Percentiles rank a stretch among this genome's conserved stretches.
phyloP scores from a whole-genome alignment of 2,329 filamentous ascomycete genomes.

The Ceratocystis variospora region DNA sequence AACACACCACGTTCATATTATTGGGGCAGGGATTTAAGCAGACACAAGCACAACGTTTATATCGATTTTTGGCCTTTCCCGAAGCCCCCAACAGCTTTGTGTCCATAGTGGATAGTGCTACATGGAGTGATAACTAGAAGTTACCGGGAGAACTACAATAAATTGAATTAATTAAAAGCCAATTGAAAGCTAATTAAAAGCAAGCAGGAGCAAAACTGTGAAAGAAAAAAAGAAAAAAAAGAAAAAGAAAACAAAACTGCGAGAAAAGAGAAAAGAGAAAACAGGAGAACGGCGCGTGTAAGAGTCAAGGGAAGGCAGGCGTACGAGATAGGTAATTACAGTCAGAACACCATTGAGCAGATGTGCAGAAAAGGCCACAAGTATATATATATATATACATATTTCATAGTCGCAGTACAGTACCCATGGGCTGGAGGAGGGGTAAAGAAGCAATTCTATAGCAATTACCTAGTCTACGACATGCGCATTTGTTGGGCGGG shows the following conservation, averaged over 20 bases:
- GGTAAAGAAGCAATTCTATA: too few relatives aligned
- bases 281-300: background rate
- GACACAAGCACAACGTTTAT: background rate
- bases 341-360: too few relatives aligned
- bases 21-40: background rate
- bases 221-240: too few relatives aligned
- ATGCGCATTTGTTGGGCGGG: background rate
- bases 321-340: background rate
- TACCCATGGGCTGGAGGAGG: too few relatives aligned
- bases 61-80: background rate
- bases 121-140: background rate
- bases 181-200: background rate
- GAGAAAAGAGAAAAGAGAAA: background rate
- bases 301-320: background rate
- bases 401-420: too few relatives aligned
- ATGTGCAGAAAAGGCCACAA: too few relatives aligned
- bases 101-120: background rate
- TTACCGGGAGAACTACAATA: background rate
- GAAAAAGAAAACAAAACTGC: too few relatives aligned
- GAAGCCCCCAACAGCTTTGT: background rate
- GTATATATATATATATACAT: too few relatives aligned
- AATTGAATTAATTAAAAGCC: too few relatives aligned
- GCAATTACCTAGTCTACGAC: background rate
- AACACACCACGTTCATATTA: background rate
- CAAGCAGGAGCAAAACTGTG: background rate